Evolutionary conservation across 2,329 filamentous ascomycete species (phyloP).

Genomic region (Paecilomyces formosus): DNA sequence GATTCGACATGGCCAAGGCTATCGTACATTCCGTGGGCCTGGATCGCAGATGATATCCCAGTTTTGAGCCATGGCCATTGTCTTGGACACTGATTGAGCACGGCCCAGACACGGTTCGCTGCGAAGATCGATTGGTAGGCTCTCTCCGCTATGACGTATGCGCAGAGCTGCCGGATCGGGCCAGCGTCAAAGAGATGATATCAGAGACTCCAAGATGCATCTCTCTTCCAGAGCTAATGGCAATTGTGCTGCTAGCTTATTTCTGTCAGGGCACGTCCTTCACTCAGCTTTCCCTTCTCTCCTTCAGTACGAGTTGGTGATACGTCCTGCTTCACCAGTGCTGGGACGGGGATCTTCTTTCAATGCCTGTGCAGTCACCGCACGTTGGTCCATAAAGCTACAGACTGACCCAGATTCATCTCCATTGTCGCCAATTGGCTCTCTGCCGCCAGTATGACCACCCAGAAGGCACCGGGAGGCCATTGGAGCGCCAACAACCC

Average conservation of each 20-base stretch:
- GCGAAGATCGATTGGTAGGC: not conserved
- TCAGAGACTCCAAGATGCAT: not conserved
- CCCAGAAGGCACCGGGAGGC: constrained; percentile 47
- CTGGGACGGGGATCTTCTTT: not conserved
- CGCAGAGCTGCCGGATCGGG: not conserved
- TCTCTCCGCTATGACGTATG: not conserved
- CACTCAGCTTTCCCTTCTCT: not conserved
- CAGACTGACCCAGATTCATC: not conserved
- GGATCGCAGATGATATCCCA: not conserved
- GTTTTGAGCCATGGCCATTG: not conserved
- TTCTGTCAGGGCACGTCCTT: not conserved
- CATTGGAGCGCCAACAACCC: constrained; percentile 80
- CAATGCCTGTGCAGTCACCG: not conserved
- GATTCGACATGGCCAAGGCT: not conserved
- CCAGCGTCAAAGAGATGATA: not conserved
- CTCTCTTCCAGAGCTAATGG: no score
- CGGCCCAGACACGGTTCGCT: not conserved
- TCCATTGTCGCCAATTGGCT: not conserved
- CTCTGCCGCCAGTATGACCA: constrained; percentile 29
- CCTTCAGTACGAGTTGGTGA: not conserved
- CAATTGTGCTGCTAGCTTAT: not conserved
- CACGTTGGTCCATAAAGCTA: not conserved
- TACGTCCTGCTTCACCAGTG: not conserved
- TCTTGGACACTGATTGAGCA: not conserved
- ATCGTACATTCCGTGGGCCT: not conserved